These are phyloP conservation scores for Hyaloperonospora arabidopsidis DNA, from an alignment of 352 stramenopile genomes.

Conservation along the genomic window DNA sequence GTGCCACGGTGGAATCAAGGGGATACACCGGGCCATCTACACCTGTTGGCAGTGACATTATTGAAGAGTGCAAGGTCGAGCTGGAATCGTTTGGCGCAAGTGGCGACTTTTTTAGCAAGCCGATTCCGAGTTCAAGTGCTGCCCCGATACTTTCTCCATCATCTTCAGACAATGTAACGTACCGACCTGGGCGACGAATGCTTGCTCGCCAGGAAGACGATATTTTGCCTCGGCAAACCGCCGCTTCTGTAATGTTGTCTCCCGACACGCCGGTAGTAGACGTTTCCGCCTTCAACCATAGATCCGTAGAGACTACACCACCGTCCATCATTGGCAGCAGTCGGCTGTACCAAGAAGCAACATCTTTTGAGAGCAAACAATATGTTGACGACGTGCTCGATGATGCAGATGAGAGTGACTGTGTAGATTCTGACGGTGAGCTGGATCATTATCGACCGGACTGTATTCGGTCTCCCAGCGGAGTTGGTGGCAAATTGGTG, in stretches of 20 bases:
- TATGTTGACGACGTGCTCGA: slow-evolving; percentile 8
- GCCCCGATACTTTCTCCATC: slow-evolving; percentile 15
- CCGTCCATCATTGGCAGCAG: slow-evolving; percentile 1
- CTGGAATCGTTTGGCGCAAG: slow-evolving; percentile 18
- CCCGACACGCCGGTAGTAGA: not conserved
- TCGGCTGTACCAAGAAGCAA: slow-evolving; percentile 1
- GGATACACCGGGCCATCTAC: slow-evolving; percentile 15
- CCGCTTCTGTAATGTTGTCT: slow-evolving; percentile 2
- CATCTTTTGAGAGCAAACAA: not conserved
- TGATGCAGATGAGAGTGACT: slow-evolving; percentile 13
- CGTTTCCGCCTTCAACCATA: not conserved
- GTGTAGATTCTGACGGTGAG: slow-evolving; percentile 9
- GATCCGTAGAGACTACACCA: slow-evolving; percentile 2
- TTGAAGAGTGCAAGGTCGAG: slow-evolving; percentile 14
- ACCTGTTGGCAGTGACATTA: not conserved
- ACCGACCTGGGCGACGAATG: slow-evolving; percentile 17
- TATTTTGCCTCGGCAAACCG: not conserved
- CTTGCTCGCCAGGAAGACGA: slow-evolving; percentile 12
- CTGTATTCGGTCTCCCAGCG: slow-evolving; percentile 1
- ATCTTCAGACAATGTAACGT: slow-evolving; percentile 32
- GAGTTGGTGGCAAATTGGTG: not conserved
- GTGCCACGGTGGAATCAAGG: slow-evolving; percentile 13
- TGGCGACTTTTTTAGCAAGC: slow-evolving; percentile 36
- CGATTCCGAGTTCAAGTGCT: slow-evolving; percentile 28
- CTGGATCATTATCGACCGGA: slow-evolving; percentile 4